Percentiles rank a stretch among this genome's conserved stretches.
phyloP scores from a whole-genome alignment of 2,329 filamentous ascomycete genomes.

The Metarhizium album region DNA sequence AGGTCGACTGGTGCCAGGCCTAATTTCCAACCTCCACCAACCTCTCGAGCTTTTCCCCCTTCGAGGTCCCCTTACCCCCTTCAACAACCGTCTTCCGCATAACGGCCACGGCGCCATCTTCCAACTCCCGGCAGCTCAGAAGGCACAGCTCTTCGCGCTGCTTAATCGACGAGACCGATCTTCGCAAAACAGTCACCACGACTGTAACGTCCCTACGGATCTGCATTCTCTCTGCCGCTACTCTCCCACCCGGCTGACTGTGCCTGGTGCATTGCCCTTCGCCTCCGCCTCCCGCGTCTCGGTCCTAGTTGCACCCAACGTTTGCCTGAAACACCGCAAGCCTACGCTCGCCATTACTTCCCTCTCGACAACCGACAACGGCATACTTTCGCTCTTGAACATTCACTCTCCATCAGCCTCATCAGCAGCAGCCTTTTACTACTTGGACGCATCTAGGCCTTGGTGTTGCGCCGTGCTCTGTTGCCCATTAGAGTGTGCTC shows the following conservation, averaged over 20 bases:
- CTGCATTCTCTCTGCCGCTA: not conserved
- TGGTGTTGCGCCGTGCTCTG: not conserved
- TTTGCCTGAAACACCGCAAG: slow-evolving; percentile 15
- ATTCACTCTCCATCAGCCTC: slow-evolving; percentile 4
- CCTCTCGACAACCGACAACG: slow-evolving; percentile 6
- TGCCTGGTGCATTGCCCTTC: slow-evolving; percentile 3
- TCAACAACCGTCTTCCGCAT: not conserved
- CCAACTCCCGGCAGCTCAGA: not conserved
- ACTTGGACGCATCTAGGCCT: not conserved
- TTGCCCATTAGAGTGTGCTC: not conserved
- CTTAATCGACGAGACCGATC: slow-evolving; percentile 1
- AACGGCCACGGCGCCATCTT: slow-evolving; percentile 1
- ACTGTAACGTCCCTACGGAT: slow-evolving; percentile 1
- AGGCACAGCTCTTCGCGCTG: not conserved
- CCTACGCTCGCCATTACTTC: slow-evolving; percentile 7
- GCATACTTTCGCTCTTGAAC: slow-evolving; percentile 6
- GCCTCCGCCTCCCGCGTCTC: slow-evolving; percentile 2
- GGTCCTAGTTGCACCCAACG: slow-evolving; percentile 8
- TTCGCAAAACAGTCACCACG: not conserved
- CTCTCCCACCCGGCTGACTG: not conserved
- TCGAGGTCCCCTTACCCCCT: not conserved
- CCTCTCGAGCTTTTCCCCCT: slow-evolving; percentile 1
- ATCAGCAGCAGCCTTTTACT: slow-evolving; percentile 3
- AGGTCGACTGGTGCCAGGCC: no score
- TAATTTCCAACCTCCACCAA: slow-evolving; percentile 2